Base-by-base conservation (phyloP, 306 rosid species). In the Senna tora region DNA sequence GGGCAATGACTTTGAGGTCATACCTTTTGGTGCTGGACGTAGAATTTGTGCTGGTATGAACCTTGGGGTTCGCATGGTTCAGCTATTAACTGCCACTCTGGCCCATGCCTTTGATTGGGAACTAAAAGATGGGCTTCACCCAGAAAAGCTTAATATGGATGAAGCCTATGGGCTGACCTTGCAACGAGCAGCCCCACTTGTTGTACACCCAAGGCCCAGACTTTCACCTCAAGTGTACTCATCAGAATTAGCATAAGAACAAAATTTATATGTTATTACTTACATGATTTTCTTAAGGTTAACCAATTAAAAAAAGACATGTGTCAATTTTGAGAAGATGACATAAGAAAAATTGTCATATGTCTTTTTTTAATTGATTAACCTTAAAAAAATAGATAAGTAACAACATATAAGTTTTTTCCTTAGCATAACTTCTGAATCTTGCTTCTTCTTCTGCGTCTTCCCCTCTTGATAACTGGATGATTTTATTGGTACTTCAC, bases 1-100 rank as follows among this genome's bases (percentile, higher is more conserved):
- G 12, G 98, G 96, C 1, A 88, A 86, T 54, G 78, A 93, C 11
- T 90, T 93, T 17, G 98, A 88, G 81, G 84, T 73, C 13, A 87
- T 93, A 9, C 98, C 97, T 0, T 93, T 93, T 15, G 93, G 98
- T 14, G 93, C 93, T 0, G 98, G 97, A 11, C 84, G 93, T 0
- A 90, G 97, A 43, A 88, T 93, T 2, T 90, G 97, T 59, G 96
- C 75, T 0, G 96, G 96, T 0, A 69, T 88, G 89, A 85, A 73
- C 69, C 73, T 90, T 38, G 98, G 96, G 22, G 4, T 88, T 1
- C 76, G 90, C 5, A 72, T 83, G 89, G 92, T 90, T 69, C 92
- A 84, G 33, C 42, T 88, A 0, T 45, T 93, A 2, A 61, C 80
- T 2, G 93, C 93, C 0, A 85, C 84, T 1, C 8, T 93, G 19